Evolutionary conservation across 441 rosid species (phyloP).

Genomic region (Pelargonium citronellum): DNA sequence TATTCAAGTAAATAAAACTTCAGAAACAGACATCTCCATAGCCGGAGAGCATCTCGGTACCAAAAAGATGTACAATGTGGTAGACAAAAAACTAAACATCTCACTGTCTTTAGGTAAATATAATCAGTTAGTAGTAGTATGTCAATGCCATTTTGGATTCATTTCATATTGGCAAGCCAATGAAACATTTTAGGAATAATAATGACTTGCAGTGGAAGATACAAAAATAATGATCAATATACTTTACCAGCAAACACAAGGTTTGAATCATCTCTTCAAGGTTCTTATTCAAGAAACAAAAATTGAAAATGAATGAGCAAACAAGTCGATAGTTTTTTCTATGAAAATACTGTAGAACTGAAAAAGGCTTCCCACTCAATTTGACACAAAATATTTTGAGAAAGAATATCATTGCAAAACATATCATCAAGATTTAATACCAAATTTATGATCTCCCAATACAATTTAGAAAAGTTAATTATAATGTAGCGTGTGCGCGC

Average conservation of each 20-base stretch:
- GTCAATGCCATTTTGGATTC: constrained; percentile 2
- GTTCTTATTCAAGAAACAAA: not conserved
- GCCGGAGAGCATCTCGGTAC: constrained; percentile 6
- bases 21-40: not conserved
- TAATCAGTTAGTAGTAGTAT: not conserved
- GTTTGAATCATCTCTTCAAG: not conserved
- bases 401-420: not conserved
- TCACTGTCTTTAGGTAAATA: not conserved
- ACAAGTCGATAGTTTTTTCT: not conserved
- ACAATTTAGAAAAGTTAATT: not conserved
- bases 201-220: not conserved
- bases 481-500: not conserved
- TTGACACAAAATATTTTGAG: not conserved
- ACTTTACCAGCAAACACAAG: not conserved
- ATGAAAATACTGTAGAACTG: not conserved
- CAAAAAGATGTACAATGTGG: not conserved
- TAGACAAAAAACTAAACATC: not conserved
- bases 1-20: constrained; percentile 8
- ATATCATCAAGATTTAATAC: not conserved
- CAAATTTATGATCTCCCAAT: not conserved
- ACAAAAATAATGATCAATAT: not conserved
- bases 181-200: not conserved
- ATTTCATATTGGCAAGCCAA: not conserved
- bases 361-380: not conserved
- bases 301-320: not conserved